Evolutionary conservation across 2,329 filamentous ascomycete species (phyloP).

Genomic region (Verticillium isaacii): DNA sequence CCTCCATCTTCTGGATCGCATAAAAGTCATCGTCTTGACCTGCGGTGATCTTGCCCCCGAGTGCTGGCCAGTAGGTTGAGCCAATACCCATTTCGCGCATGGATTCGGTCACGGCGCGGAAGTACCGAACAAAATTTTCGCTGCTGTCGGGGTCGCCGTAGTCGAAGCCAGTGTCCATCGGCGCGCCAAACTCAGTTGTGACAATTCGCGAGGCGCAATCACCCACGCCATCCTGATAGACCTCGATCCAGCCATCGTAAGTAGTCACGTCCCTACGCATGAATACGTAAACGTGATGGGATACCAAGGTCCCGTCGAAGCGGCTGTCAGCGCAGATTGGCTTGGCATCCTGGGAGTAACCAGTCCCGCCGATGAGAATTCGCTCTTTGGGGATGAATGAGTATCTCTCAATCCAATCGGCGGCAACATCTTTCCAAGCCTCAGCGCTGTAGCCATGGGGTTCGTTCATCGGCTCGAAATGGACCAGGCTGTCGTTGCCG

Average conservation of each 20-base stretch:
- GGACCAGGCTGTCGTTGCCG: constrained; percentile 1
- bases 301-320: constrained; percentile 5
- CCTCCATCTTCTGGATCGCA: constrained; percentile 5
- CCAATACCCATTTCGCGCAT: too few relatives aligned
- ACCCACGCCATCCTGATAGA: constrained; percentile 3
- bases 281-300: constrained; percentile 6
- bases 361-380: constrained; percentile 3
- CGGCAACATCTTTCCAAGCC: constrained; percentile 3
- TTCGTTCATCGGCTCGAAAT: background rate
- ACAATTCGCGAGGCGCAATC: constrained; percentile 5
- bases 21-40: too few relatives aligned
- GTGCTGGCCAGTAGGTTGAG: too few relatives aligned
- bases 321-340: constrained; percentile 7
- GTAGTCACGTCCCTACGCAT: constrained; percentile 1
- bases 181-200: constrained; percentile 7
- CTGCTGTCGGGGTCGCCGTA: too few relatives aligned
- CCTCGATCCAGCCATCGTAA: constrained; percentile 6
- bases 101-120: too few relatives aligned
- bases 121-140: too few relatives aligned
- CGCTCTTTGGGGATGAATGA: constrained; percentile 4
- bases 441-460: constrained; percentile 3
- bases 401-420: constrained; percentile 4
- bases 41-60: too few relatives aligned
- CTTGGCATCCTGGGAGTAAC: constrained; percentile 4
- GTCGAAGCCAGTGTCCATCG: constrained; percentile 4